Percentiles rank a stretch among this genome's conserved stretches.
Conservation (phyloP, 2,329 filamentous ascomycete genomes). For the Pseudopyrenochaeta lycopersici region DNA sequence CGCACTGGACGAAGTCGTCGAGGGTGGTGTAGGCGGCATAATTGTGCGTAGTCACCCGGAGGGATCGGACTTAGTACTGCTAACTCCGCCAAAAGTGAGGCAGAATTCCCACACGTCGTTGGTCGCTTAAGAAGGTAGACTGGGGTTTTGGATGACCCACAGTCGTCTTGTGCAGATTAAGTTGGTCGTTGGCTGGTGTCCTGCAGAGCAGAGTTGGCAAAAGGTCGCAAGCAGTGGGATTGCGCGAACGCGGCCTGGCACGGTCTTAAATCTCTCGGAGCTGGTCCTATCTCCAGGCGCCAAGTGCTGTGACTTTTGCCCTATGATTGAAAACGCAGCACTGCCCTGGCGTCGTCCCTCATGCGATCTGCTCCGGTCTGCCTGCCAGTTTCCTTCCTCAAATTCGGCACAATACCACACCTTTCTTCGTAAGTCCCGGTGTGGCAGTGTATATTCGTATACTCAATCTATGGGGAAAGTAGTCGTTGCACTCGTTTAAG, state of each 20-base stretch:
- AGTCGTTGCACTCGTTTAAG: not conserved
- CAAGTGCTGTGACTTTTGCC: conserved; percentile 10
- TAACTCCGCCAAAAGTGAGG: conserved; percentile 34
- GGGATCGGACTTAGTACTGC: conserved; percentile 24
- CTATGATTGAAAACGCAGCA: conserved; percentile 26
- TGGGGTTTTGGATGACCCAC: conserved; percentile 2
- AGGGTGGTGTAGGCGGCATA: conserved; percentile 81
- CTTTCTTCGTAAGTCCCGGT: not conserved
- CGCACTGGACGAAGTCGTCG: conserved; percentile 77
- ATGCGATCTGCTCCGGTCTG: conserved; percentile 14
- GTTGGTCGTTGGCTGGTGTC: conserved; percentile 7
- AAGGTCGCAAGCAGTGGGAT: conserved; percentile 20
- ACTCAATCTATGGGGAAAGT: not conserved
- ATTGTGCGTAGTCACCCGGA: conserved; percentile 15
- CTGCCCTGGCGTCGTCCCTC: conserved; percentile 16
- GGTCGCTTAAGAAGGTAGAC: conserved; percentile 8
- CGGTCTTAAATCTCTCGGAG: conserved; percentile 41
- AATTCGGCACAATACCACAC: not conserved
- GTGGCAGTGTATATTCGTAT: conserved; percentile 1
- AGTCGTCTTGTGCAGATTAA: conserved; percentile 10
- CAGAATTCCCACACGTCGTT: conserved; percentile 5
- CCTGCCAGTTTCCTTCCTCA: not conserved
- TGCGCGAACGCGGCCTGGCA: conserved; percentile 23
- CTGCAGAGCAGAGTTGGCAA: conserved; percentile 17
- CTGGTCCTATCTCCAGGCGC: conserved; percentile 40